phyloP scores from a whole-genome alignment of 1,139 yeast genomes.

The Blastobotrys illinoisensis region DNA sequence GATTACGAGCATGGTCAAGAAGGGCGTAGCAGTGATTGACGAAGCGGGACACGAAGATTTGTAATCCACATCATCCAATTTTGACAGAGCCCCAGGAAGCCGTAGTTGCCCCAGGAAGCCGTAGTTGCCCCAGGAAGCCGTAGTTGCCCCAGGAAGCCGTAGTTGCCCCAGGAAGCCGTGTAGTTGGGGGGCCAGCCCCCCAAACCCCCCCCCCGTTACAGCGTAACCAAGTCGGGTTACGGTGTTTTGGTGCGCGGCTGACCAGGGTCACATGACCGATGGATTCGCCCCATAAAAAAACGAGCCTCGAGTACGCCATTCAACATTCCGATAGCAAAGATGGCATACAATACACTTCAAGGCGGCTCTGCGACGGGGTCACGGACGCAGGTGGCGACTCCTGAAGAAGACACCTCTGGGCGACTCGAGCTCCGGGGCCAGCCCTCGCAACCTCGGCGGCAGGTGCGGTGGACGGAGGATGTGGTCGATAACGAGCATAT shows the following conservation, averaged over 20 bases:
- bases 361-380: background rate
- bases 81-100: too few relatives aligned
- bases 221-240: too few relatives aligned
- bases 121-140: too few relatives aligned
- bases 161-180: too few relatives aligned
- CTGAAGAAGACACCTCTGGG: background rate
- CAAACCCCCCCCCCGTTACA: too few relatives aligned
- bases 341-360: background rate
- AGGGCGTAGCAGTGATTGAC: constrained; percentile 1
- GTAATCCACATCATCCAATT: too few relatives aligned
- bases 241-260: too few relatives aligned
- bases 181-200: too few relatives aligned
- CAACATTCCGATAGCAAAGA: background rate
- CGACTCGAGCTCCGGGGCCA: constrained; percentile 7
- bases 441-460: constrained; percentile 29
- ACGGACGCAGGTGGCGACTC: background rate
- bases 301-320: background rate
- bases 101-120: too few relatives aligned
- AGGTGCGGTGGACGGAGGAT: constrained; percentile 78
- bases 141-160: too few relatives aligned
- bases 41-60: background rate
- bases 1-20: constrained; percentile 25
- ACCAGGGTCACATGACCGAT: background rate
- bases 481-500: constrained; percentile 85
- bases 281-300: background rate